phyloP scores from a whole-genome alignment of 1,284 basidiomycete genomes.

The Cryptococcus hybrid region DNA sequence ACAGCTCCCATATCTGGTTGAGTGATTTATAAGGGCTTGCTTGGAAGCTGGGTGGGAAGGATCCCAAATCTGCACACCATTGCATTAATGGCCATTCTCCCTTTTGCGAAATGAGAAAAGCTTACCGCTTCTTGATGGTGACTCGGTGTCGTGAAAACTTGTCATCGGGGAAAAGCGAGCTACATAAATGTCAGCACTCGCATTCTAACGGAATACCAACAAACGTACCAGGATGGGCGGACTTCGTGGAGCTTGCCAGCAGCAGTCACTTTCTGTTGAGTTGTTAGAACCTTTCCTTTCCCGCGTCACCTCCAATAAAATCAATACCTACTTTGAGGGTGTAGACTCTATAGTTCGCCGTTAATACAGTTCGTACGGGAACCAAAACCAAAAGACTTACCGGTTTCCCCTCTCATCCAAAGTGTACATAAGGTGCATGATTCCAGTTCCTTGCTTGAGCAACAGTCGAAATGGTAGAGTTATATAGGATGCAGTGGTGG shows the following conservation, averaged over 20 bases:
- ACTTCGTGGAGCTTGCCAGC: slow-evolving; percentile 79
- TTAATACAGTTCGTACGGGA: neutral
- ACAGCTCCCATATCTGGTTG: neutral
- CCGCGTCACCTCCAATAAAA: neutral
- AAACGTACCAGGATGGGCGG: slow-evolving; percentile 82
- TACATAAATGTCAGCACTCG: slow-evolving; percentile 38
- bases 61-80: slow-evolving; percentile 61
- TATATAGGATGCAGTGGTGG: neutral
- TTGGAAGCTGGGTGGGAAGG: slow-evolving; percentile 83
- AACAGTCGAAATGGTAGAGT: neutral
- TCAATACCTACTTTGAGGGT: slow-evolving; percentile 71
- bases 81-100: neutral
- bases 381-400: slow-evolving; percentile 18
- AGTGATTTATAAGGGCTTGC: slow-evolving; percentile 70
- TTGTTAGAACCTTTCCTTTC: slow-evolving; percentile 10
- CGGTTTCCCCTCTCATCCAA: slow-evolving; percentile 70
- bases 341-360: slow-evolving; percentile 60
- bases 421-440: slow-evolving; percentile 94
- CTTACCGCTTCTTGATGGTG: slow-evolving; percentile 85
- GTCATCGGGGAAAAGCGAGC: slow-evolving; percentile 95
- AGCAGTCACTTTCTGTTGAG: slow-evolving; percentile 71
- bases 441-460: slow-evolving; percentile 21
- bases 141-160: slow-evolving; percentile 96
- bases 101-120: slow-evolving; percentile 3
- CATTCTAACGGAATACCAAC: neutral